Percentiles rank a stretch among this genome's conserved stretches.
These are phyloP conservation scores for Hypomontagnella submonticulosa DNA, from an alignment of 495 filamentous ascomycete species.

Conservation along the genomic window DNA sequence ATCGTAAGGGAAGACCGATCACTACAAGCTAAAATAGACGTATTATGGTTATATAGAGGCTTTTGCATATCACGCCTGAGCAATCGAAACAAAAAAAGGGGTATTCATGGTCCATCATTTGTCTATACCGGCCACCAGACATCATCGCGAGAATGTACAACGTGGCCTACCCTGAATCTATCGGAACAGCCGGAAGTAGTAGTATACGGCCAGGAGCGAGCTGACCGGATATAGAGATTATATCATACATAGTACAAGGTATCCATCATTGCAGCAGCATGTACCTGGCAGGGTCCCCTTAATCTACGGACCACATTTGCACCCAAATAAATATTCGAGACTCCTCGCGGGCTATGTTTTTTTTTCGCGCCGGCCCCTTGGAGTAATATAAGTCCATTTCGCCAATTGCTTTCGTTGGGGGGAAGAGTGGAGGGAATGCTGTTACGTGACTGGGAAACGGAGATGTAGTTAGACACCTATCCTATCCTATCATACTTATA, in stretches of 20 bases:
- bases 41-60: constrained; percentile 1
- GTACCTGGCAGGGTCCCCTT: neutral
- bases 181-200: constrained; percentile 22
- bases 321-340: neutral
- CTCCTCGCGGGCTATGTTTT: neutral
- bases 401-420: constrained; percentile 11
- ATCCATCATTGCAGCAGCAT: constrained; percentile 12
- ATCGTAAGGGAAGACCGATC: constrained; percentile 73
- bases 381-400: constrained; percentile 3
- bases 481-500: constrained; percentile 3
- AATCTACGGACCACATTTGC: neutral
- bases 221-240: constrained; percentile 19
- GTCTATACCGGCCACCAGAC: constrained; percentile 44
- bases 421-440: constrained; percentile 39
- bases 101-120: constrained; percentile 44
- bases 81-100: constrained; percentile 10
- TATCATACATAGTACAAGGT: constrained; percentile 40
- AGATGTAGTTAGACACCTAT: neutral
- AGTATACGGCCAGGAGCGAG: constrained; percentile 22
- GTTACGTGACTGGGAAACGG: neutral
- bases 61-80: constrained; percentile 3
- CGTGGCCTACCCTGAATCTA: constrained; percentile 32
- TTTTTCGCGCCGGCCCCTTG: neutral
- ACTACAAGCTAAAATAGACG: constrained; percentile 14
- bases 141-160: constrained; percentile 33